Evolutionary conservation across 106 monocot species (phyloP), one percentile per base, ranked within the genome.

Genomic region (Phalaenopsis equestris): DNA sequence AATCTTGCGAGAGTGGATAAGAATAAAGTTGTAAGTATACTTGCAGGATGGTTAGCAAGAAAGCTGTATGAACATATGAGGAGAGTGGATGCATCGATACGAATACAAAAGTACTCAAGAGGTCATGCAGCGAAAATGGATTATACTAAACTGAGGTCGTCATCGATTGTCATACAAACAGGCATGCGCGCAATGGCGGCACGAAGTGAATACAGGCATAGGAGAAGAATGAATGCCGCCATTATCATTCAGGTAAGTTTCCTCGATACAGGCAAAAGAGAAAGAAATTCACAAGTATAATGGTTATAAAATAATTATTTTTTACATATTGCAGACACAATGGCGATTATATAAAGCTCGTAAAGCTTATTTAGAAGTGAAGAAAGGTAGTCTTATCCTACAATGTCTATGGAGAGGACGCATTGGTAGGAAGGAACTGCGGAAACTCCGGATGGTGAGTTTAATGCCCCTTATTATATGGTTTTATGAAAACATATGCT

Each of bases 351-450:
- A 91, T 79, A 87, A 84, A 88, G 94, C 89, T 42, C 84, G 68
- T n/a, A 86, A 81, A 70, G 80, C 74, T 42, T 94, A 94, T 76
- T 83, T 82, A 78, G 79, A 90, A 42, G 78, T 88, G 84, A 90
- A 98, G 85, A 92, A 90, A 74, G 88, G 88, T 9, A 76, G 77
- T 73, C 75, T 99, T 75, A 86, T 88, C 80, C 84, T 92, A 77
- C 98, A 99, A 81, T 99, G 94, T 65, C 87, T 90, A 39, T 99
- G 99, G 99, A 95, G 99, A 90, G 95, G 86, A 64, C 92, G 99
- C 36, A 8, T 99, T 24, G 99, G 84, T 80, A 90, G 93, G 81
- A 95, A 84, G 78, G 99, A 99, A 81, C 95, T 99, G 15, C 85
- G 95, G 56, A 93, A 90, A 42, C 95, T 99, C 36, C 90, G 75